Evolutionary conservation across 192 early-diverging fungal genomes (phyloP).

Genomic region (Entophlyctis luteolus): DNA sequence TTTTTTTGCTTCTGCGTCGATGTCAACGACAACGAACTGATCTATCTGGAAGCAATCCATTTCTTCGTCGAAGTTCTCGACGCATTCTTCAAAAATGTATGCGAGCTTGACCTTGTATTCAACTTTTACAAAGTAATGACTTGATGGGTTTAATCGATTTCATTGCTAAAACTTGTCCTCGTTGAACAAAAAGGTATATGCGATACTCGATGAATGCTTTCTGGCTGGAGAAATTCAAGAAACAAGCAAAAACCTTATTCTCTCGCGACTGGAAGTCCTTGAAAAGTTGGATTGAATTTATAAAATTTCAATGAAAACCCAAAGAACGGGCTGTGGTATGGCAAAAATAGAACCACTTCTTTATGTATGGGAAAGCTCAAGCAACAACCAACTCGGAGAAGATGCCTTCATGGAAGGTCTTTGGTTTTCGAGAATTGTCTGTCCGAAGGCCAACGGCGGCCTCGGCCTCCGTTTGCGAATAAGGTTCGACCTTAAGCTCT

Average conservation of each 20-base stretch:
- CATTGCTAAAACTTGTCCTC: slow-evolving; percentile 4
- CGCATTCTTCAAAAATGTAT: slow-evolving; percentile 97
- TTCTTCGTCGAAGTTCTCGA: slow-evolving; percentile 99
- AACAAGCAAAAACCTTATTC: slow-evolving; percentile 63
- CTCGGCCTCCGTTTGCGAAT: slow-evolving; percentile 82
- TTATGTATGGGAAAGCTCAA: too few species aligned
- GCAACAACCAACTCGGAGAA: too few species aligned
- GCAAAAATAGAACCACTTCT: neutral
- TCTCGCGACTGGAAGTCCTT: slow-evolving; percentile 47
- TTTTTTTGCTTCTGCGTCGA: slow-evolving; percentile 99
- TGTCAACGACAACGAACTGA: slow-evolving; percentile 96
- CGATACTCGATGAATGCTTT: slow-evolving; percentile 96
- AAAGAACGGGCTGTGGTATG: too few species aligned
- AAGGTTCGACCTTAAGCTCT: slow-evolving; percentile 75
- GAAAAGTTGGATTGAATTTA: too few species aligned
- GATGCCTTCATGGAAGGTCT: too few species aligned
- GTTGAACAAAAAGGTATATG: slow-evolving; percentile 55
- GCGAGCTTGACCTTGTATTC: slow-evolving; percentile 96
- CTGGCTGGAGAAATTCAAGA: slow-evolving; percentile 98
- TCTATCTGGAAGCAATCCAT: slow-evolving; percentile 94
- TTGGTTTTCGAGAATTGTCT: slow-evolving; percentile 29
- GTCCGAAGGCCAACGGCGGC: slow-evolving; percentile 45
- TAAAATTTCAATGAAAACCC: neutral
- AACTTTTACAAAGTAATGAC: slow-evolving; percentile 80
- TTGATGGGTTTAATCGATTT: neutral